A percentile compares a stretch with the other conserved stretches of the same genome.
phyloP scores from a whole-genome alignment of 345 rosid genomes.

The Arabis hirsuta region DNA sequence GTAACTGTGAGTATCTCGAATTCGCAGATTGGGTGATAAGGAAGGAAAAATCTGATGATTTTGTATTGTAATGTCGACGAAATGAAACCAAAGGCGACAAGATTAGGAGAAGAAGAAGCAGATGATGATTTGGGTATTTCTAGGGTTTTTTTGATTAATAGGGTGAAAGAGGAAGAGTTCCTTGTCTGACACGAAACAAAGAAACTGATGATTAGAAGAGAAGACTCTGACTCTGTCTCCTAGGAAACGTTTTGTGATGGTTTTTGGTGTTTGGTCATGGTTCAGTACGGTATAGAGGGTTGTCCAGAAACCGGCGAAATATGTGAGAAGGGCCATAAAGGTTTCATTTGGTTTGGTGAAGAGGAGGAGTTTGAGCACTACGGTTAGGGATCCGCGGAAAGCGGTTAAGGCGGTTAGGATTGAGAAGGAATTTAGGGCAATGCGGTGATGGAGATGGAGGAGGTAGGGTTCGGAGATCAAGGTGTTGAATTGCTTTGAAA shows the following conservation, averaged over 20 bases:
- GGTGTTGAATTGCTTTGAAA: constrained; percentile 35
- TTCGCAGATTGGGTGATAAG: constrained; percentile 22
- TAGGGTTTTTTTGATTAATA: constrained; percentile 25
- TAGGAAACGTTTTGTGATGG: constrained; percentile 23
- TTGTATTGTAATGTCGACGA: constrained; percentile 30
- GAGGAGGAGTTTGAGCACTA: no score
- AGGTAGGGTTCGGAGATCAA: constrained; percentile 24
- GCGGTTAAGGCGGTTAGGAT: constrained; percentile 14
- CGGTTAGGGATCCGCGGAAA: not conserved
- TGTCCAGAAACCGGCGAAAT: not conserved
- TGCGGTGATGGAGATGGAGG: constrained; percentile 15
- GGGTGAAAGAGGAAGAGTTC: constrained; percentile 37
- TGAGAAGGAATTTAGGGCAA: constrained; percentile 15
- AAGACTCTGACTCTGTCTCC: constrained; percentile 30
- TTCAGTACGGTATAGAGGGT: not conserved
- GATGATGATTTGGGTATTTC: constrained; percentile 19
- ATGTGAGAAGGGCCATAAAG: not conserved
- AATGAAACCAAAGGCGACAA: constrained; percentile 36
- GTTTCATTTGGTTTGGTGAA: constrained; percentile 18
- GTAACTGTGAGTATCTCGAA: constrained; percentile 36
- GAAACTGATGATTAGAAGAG: constrained; percentile 35
- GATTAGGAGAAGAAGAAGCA: not conserved
- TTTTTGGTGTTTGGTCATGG: not conserved
- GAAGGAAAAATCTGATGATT: constrained; percentile 27
- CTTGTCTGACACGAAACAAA: constrained; percentile 20